Conservation (phyloP, 768 basidiomycete genomes). For the Leccinellum luteum region DNA sequence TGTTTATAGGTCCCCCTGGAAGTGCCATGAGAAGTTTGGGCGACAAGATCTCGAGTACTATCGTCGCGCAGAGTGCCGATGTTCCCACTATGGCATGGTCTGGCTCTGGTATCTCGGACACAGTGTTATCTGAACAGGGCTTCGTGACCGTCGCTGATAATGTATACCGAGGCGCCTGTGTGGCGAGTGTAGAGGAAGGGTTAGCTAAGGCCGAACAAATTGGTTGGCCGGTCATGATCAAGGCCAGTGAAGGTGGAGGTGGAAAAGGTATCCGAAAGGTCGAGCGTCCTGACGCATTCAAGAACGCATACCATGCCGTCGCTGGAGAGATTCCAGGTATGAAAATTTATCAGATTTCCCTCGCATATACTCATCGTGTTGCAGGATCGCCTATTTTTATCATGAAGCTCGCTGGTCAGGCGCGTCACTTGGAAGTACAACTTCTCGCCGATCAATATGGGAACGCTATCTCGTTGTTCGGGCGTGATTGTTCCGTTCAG, state of each 20-base stretch:
- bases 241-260: conserved; percentile 98
- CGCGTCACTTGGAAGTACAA: conserved; percentile 97
- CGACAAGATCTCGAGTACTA: conserved; percentile 99
- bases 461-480: conserved; percentile 97
- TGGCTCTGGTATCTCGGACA: conserved; percentile 89
- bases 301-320: conserved; percentile 92
- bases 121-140: conserved; percentile 76
- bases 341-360: conserved; percentile 14
- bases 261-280: conserved; percentile 99
- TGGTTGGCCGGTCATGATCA: conserved; percentile 99
- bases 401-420: conserved; percentile 99
- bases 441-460: conserved; percentile 99
- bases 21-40: conserved; percentile 98
- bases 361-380: conserved; percentile 7
- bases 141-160: conserved; percentile 94
- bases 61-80: conserved; percentile 93
- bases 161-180: conserved; percentile 86
- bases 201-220: conserved; percentile 80
- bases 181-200: conserved; percentile 85
- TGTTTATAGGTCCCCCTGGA: conserved; percentile 98
- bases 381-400: conserved; percentile 97
- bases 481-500: conserved; percentile 99
- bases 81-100: conserved; percentile 99
- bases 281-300: conserved; percentile 81
- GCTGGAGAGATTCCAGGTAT: conserved; percentile 94